Base-by-base conservation (phyloP, 1,139 yeast genomes). In the Hansenula sp. region DNA sequence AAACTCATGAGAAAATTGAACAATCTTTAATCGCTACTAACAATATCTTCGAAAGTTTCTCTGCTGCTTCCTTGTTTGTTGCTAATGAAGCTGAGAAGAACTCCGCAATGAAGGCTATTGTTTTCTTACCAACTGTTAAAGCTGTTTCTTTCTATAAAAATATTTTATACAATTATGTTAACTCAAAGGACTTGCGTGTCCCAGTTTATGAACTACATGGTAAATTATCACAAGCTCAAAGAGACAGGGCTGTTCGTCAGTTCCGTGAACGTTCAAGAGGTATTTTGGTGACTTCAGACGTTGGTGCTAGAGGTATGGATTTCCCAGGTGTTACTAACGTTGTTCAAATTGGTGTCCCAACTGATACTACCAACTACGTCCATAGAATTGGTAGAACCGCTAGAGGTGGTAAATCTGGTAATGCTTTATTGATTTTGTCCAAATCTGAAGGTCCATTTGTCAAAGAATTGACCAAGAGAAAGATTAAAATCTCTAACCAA, bases 361-460 rank as follows among this genome's bases (percentile, higher is more conserved):
- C 74, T 38, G 89, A 84, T 46, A 68, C 83, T 32, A 80, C 91
- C 15, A 84, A 86, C 51, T 91, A 91, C 62, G 80, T 91, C 42
- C 99, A 93, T 65, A 81, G 96, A 65, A 85, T 91, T 55, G 99
- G 99, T 48, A 84, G 99, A 74, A 91, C 98, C 19, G 98, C 96
- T 40, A 81, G 99, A 69, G 96, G 93, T 47, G 97, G 97, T 49
- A 77, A 78, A 52, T 70, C 74, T 32, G 99, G 99, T 53, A 69
- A 70, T 34, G 83, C 93, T 2, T 62, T 76, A 10, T 61, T 81
- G 38, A 81, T 78, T 56, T 54, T 76, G 37, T 64, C 79, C 18
- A 60, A 68, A 43, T 59, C 63, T 29, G 91, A 85, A 62, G 50
- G 61, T 33, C 71, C 71, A 18, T 84, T 76, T 59, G 63, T 74